Conservation (phyloP, 1,139 yeast genomes). For the Waltiozyma sp. region DNA sequence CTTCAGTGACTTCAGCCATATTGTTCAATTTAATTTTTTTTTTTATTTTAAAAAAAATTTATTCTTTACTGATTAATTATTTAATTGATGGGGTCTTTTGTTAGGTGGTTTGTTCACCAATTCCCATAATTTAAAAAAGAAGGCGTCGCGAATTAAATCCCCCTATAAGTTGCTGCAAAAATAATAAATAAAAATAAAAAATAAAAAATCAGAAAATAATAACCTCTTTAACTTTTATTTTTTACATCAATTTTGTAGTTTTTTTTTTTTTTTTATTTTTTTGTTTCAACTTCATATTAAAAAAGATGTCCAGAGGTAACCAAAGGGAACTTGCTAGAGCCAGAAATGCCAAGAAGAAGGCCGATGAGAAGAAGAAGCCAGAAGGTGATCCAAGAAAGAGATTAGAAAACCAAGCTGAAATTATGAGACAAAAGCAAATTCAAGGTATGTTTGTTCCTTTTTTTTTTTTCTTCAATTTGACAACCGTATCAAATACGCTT, state of each 20-base stretch:
- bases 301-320: slow-evolving; percentile 83
- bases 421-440: slow-evolving; percentile 78
- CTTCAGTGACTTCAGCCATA: slow-evolving; percentile 16
- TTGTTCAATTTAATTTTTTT: too few relatives aligned
- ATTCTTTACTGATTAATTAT: too few relatives aligned
- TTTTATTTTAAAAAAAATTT: too few relatives aligned
- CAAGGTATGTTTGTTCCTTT: slow-evolving; percentile 42
- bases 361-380: slow-evolving; percentile 51
- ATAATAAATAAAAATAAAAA: too few relatives aligned
- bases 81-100: too few relatives aligned
- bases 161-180: too few relatives aligned
- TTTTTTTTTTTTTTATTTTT: too few relatives aligned
- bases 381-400: slow-evolving; percentile 78
- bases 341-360: slow-evolving; percentile 71
- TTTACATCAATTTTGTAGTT: too few relatives aligned
- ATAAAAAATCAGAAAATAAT: too few relatives aligned
- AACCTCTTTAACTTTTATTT: neutral
- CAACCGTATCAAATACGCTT: neutral
- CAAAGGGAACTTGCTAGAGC: slow-evolving; percentile 92
- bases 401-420: slow-evolving; percentile 80
- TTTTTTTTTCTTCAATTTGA: neutral
- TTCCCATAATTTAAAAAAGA: too few relatives aligned
- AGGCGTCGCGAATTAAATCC: too few relatives aligned
- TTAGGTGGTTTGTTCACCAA: too few relatives aligned
- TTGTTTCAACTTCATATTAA: neutral